phyloP scores from a whole-genome alignment of 139 green algal species.

The Tetraselmis chui region DNA sequence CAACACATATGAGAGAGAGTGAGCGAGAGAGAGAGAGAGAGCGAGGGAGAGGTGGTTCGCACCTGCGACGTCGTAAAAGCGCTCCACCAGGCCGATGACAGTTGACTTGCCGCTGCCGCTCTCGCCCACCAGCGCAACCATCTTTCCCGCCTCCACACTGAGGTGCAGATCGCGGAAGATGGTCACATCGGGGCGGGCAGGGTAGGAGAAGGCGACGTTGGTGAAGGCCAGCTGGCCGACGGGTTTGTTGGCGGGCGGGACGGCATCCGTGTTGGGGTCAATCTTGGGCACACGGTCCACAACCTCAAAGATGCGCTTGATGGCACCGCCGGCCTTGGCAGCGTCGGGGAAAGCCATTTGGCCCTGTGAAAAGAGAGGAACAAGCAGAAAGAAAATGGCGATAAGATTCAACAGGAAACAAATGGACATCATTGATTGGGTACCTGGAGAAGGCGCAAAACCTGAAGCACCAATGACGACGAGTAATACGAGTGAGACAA shows the following conservation, averaged over 20 bases:
- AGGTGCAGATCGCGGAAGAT: constrained; percentile 68
- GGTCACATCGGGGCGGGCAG: constrained; percentile 33
- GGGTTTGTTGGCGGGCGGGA: background rate
- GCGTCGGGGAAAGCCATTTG: background rate
- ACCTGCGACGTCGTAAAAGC: constrained; percentile 67
- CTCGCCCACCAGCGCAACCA: constrained; percentile 84
- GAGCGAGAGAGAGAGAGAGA: background rate
- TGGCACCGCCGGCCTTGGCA: constrained; percentile 36
- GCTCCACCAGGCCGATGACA: constrained; percentile 75
- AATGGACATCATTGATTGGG: too few relatives aligned
- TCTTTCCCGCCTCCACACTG: constrained; percentile 38
- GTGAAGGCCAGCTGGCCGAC: constrained; percentile 30
- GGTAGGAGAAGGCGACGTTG: constrained; percentile 62
- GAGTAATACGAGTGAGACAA: too few relatives aligned
- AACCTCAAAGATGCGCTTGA: constrained; percentile 62
- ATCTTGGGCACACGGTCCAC: constrained; percentile 69
- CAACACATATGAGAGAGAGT: background rate
- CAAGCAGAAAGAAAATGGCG: too few relatives aligned
- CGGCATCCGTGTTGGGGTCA: constrained; percentile 33
- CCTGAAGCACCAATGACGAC: too few relatives aligned
- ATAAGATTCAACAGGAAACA: too few relatives aligned
- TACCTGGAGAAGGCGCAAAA: too few relatives aligned
- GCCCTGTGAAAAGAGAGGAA: too few relatives aligned
- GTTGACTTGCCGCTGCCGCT: constrained; percentile 89
- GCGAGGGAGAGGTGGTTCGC: background rate